phyloP scores from a whole-genome alignment of 768 basidiomycete genomes.

The Mycena epipterygia region DNA sequence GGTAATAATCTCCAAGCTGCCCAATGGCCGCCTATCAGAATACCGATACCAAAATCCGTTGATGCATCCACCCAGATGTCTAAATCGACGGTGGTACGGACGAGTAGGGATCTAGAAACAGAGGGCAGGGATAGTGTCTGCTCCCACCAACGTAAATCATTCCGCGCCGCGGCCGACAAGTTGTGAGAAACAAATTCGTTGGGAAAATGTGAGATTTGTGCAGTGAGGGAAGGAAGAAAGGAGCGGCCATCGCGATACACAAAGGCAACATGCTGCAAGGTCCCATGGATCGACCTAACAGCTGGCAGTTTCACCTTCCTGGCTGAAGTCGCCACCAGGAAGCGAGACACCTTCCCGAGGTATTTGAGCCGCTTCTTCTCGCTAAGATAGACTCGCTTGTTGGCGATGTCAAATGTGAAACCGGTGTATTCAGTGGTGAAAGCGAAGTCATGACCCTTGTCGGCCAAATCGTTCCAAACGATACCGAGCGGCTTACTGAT shows the following conservation, averaged over 20 bases:
- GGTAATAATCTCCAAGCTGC: neutral
- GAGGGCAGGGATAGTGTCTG: neutral
- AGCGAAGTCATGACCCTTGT: slow-evolving; percentile 8
- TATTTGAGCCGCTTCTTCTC: slow-evolving; percentile 15
- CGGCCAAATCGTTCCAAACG: slow-evolving; percentile 10
- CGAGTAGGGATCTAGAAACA: neutral
- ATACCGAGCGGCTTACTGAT: slow-evolving; percentile 10
- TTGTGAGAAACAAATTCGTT: slow-evolving; percentile 22
- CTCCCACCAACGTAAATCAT: neutral
- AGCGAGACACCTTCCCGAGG: neutral
- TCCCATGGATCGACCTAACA: neutral
- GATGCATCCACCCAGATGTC: neutral
- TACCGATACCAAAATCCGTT: neutral
- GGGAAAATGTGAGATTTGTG: neutral
- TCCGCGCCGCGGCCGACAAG: neutral
- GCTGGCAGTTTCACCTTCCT: slow-evolving; percentile 8
- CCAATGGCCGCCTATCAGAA: neutral
- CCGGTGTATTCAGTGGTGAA: slow-evolving; percentile 9
- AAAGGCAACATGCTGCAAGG: slow-evolving; percentile 18
- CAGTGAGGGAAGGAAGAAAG: slow-evolving; percentile 4
- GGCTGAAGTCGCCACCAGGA: neutral
- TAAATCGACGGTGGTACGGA: neutral
- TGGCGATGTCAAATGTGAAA: slow-evolving; percentile 3
- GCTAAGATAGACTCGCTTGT: neutral
- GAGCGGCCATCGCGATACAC: slow-evolving; percentile 20